These are phyloP conservation scores for Nematodospora valgi DNA, from an alignment of 805 yeast species.

Conservation along the genomic window DNA sequence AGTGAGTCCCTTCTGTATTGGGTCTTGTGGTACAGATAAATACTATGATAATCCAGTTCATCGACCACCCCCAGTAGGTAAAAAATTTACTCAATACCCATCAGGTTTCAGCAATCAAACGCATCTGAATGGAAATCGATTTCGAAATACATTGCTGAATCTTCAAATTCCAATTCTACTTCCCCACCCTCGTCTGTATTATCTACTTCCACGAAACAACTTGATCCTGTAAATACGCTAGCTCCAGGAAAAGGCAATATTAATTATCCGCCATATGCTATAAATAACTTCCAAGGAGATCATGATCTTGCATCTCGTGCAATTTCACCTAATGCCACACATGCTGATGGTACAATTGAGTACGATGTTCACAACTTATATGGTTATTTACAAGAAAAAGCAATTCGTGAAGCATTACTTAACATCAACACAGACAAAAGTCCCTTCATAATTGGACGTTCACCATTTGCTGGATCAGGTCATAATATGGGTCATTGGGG, in stretches of 20 bases:
- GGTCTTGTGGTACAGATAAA: too few relatives aligned
- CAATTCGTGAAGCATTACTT: slow-evolving; percentile 17
- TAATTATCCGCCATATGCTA: slow-evolving; percentile 32
- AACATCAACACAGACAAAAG: slow-evolving; percentile 17
- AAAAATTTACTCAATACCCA: slow-evolving; percentile 13
- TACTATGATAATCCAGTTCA: too few relatives aligned
- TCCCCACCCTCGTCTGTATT: slow-evolving; percentile 9
- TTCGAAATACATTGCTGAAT: background rate
- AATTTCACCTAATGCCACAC: slow-evolving; percentile 27
- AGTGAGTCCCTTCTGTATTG: too few relatives aligned
- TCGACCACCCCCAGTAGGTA: slow-evolving; percentile 16
- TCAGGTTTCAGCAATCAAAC: slow-evolving; percentile 15
- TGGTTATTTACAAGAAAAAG: slow-evolving; percentile 21
- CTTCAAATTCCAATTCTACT: slow-evolving; percentile 11
- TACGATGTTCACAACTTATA: slow-evolving; percentile 25
- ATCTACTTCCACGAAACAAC: slow-evolving; percentile 9
- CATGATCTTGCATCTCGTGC: slow-evolving; percentile 21
- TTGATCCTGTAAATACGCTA: slow-evolving; percentile 14
- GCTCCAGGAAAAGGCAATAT: slow-evolving; percentile 25
- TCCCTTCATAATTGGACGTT: slow-evolving; percentile 21
- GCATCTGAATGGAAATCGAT: slow-evolving; percentile 15
- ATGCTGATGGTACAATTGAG: slow-evolving; percentile 23
- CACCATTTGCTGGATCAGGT: slow-evolving; percentile 22
- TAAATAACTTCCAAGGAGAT: slow-evolving; percentile 22
- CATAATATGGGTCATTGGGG: slow-evolving; percentile 23